A percentile compares a stretch with the other conserved stretches of the same genome.
These are phyloP conservation scores for Brassica cretica DNA, from an alignment of 345 rosid genomes.

Conservation along the genomic window DNA sequence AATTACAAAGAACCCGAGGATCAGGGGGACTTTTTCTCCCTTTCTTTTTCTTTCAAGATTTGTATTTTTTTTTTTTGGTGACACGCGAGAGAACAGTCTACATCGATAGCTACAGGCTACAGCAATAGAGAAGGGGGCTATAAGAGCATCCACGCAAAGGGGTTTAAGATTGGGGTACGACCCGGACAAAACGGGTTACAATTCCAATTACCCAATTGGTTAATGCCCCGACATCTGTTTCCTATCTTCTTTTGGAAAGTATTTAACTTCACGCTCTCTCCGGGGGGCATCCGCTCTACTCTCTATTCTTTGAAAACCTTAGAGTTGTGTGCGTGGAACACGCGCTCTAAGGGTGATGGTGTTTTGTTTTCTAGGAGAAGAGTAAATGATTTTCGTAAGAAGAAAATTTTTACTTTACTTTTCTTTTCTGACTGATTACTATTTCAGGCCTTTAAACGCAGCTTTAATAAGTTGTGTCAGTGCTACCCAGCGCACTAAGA, in stretches of 20 bases:
- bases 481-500: conserved; percentile 81
- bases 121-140: conserved; percentile 14
- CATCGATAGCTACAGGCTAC: conserved; percentile 26
- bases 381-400: conserved; percentile 26
- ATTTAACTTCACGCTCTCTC: conserved; percentile 22
- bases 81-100: conserved; percentile 38
- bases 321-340: neutral
- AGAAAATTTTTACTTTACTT: conserved; percentile 23
- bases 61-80: neutral
- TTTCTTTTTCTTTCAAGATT: neutral
- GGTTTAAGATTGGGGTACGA: conserved; percentile 21
- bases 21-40: conserved; percentile 32
- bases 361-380: neutral
- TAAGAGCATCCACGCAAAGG: conserved; percentile 2
- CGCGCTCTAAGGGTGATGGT: conserved; percentile 7
- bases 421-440: conserved; percentile 33
- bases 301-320: neutral
- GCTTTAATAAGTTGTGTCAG: conserved; percentile 56
- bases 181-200: conserved; percentile 44
- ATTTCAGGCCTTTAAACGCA: conserved; percentile 47
- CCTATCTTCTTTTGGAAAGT: conserved; percentile 39
- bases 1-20: conserved; percentile 46
- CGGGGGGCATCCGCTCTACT: conserved; percentile 6
- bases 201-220: conserved; percentile 41
- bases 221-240: conserved; percentile 41